Evolutionary conservation across 306 rosid species (phyloP), one percentile per base, ranked within the genome.

Genomic region (Vigna unguiculata): DNA sequence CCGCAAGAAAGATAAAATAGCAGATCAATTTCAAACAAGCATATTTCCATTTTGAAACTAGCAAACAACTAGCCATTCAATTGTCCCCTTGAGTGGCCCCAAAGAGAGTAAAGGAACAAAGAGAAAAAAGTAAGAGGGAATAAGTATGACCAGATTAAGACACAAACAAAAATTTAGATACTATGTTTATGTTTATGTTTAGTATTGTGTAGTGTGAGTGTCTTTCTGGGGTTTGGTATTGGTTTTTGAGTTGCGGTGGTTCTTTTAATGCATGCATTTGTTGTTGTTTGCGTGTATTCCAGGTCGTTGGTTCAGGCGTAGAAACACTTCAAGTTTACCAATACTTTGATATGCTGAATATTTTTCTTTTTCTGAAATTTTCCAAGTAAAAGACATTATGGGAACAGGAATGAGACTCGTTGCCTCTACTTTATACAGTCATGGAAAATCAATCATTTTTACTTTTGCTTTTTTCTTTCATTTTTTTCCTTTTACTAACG

Each of bases 21-120:
- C 66, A 32, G 38, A 78, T 45, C 28, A 45, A 59, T 59, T 55
- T 57, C 67, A 81, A 58, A 71, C 61, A 67, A 69, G 65, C 67
- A 40, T 21, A 71, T 69, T 36, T 72, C 45, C 58, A 61, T 22
- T 59, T 43, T 57, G 54, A 82, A 72, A 59, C 9, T 41, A 32
- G 59, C 25, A 53, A 75, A 34, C 76, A 71, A 65, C 58, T 36
- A 14, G 51, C 60, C 60, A 32, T 30, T 36, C 71, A 38, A 36
- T 53, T 72, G 74, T 74, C 79, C 74, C 59, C 80, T 16, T 6
- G 69, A 74, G 84, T 77, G 77, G 83, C 46, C 80, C 78, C 40
- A n/a, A 32, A 32, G 80, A 78, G 64, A 59, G 58, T 62, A 55
- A 46, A 74, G 20, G 61, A 20, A 53, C 14, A 24, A 49, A 54